phyloP scores from a whole-genome alignment of 495 filamentous ascomycete species.

The Neurospora intermedia region DNA sequence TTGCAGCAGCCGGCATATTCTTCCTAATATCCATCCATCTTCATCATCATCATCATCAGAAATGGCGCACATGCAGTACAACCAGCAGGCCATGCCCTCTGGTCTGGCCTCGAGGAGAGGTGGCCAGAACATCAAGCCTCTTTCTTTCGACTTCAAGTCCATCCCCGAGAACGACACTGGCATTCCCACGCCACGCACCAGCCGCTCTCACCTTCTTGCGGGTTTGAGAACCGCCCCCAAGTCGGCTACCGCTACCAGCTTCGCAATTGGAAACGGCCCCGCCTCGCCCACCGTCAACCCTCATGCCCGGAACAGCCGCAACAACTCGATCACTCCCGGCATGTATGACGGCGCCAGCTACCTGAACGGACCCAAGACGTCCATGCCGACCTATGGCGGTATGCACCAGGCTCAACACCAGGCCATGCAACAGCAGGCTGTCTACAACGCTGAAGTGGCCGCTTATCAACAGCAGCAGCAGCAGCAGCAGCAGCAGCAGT shows the following conservation, averaged over 20 bases:
- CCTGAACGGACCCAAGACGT: slow-evolving; percentile 44
- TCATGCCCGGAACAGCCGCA: slow-evolving; percentile 30
- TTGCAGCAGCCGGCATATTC: slow-evolving; percentile 13
- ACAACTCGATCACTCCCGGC: slow-evolving; percentile 38
- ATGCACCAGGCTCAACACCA: slow-evolving; percentile 13
- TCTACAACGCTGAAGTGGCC: not conserved
- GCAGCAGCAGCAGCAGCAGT: slow-evolving; percentile 24
- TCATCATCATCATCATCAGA: slow-evolving; percentile 21
- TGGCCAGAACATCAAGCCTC: slow-evolving; percentile 73
- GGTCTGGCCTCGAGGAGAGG: slow-evolving; percentile 73
- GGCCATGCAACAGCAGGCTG: slow-evolving; percentile 8
- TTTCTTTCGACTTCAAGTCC: slow-evolving; percentile 60
- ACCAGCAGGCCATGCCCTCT: slow-evolving; percentile 63
- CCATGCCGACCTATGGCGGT: slow-evolving; percentile 31
- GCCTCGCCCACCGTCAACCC: slow-evolving; percentile 40
- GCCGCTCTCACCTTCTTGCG: slow-evolving; percentile 87
- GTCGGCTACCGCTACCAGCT: slow-evolving; percentile 54
- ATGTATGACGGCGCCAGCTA: slow-evolving; percentile 33
- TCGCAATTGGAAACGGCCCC: slow-evolving; percentile 49
- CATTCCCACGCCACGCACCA: slow-evolving; percentile 75
- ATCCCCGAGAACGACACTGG: slow-evolving; percentile 40
- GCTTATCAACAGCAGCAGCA: slow-evolving; percentile 23
- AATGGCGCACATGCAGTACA: slow-evolving; percentile 85
- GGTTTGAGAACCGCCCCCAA: slow-evolving; percentile 89
- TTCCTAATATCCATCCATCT: slow-evolving; percentile 14